These are phyloP conservation scores for Boletus patriciae DNA, from an alignment of 768 basidiomycete genomes.

Conservation along the genomic window DNA sequence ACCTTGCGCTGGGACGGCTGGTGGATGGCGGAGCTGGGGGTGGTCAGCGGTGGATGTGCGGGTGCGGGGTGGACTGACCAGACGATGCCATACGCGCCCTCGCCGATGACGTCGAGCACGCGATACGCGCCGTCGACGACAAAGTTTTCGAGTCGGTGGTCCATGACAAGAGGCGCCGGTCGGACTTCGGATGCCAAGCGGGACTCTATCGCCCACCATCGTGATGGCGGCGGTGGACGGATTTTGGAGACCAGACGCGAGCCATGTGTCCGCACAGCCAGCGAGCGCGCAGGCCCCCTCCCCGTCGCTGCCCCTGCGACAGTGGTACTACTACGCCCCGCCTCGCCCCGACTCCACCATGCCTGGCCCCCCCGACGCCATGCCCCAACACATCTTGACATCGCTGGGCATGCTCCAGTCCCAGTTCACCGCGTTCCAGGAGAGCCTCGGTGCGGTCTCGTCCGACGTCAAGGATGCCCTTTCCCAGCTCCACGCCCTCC, in stretches of 20 bases:
- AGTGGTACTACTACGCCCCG: too few species aligned
- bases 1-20: conserved; percentile 77
- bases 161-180: conserved; percentile 20
- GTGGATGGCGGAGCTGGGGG: conserved; percentile 68
- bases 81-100: conserved; percentile 94
- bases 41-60: background rate
- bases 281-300: too few species aligned
- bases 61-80: conserved; percentile 38
- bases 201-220: background rate
- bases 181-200: conserved; percentile 24
- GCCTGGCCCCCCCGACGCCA: background rate
- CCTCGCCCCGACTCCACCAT: too few species aligned
- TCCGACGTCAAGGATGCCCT: conserved; percentile 18
- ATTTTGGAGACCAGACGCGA: too few species aligned
- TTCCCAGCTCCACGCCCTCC: conserved; percentile 14
- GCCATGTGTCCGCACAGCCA: too few species aligned
- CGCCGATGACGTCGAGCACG: conserved; percentile 83
- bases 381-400: background rate
- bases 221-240: too few species aligned
- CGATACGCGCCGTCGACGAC: conserved; percentile 59
- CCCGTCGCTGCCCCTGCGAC: too few species aligned
- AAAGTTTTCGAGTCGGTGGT: conserved; percentile 43
- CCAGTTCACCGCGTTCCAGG: conserved; percentile 18
- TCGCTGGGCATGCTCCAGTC: conserved; percentile 10
- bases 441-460: conserved; percentile 3